A percentile compares a stretch with the other conserved stretches of the same genome.
Evolutionary conservation across 2,329 filamentous ascomycete species (phyloP).

Genomic region (Fusarium keratoplasticum): DNA sequence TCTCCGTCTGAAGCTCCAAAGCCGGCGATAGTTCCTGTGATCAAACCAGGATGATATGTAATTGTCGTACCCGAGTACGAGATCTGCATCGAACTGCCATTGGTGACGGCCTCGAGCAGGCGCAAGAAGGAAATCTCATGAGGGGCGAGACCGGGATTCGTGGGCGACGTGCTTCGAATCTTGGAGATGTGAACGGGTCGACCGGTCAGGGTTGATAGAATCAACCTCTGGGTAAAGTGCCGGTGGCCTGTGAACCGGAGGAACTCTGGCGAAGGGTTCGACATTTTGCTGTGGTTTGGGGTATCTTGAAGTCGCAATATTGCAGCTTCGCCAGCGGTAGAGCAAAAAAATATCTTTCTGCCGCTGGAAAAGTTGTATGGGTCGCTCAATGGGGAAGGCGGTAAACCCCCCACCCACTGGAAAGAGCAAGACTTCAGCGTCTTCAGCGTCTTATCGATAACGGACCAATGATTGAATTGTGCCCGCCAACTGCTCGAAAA

Average conservation of each 20-base stretch:
- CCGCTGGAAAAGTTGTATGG: constrained; percentile 38
- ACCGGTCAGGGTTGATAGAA: constrained; percentile 92
- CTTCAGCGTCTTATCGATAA: constrained; percentile 50
- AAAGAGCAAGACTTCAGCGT: constrained; percentile 14
- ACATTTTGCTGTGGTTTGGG: constrained; percentile 51
- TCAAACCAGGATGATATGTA: constrained; percentile 90
- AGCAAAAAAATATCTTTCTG: constrained; percentile 55
- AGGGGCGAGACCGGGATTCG: constrained; percentile 87
- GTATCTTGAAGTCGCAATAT: constrained; percentile 39
- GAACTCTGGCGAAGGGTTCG: constrained; percentile 62
- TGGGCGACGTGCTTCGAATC: constrained; percentile 88
- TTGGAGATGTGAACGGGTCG: constrained; percentile 91
- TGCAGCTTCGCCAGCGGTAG: constrained; percentile 16
- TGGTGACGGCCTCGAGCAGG: constrained; percentile 93
- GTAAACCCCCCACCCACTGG: constrained; percentile 30
- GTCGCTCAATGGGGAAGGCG: constrained; percentile 43
- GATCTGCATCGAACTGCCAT: constrained; percentile 94
- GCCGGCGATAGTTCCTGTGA: constrained; percentile 85
- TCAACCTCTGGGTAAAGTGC: constrained; percentile 83
- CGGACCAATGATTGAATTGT: constrained; percentile 1
- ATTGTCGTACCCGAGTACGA: constrained; percentile 96
- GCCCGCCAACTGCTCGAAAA: constrained; percentile 30
- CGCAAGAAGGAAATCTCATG: constrained; percentile 97
- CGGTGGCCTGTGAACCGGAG: constrained; percentile 87
- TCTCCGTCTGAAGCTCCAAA: constrained; percentile 77